phyloP scores from a whole-genome alignment of 352 stramenopile genomes.

The Phytopythium sindhum region DNA sequence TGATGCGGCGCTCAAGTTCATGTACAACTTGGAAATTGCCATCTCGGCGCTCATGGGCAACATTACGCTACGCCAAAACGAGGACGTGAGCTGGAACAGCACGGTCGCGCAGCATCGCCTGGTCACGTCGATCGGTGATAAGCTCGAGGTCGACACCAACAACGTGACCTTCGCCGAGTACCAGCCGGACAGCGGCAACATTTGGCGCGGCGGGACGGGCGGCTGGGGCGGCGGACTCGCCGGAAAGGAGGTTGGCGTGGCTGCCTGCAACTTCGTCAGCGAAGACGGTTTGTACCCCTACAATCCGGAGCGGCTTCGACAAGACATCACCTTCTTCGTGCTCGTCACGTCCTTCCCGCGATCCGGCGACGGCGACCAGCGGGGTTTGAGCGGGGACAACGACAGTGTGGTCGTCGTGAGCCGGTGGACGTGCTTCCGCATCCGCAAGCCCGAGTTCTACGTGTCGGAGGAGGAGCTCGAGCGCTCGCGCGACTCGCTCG shows the following conservation, averaged over 20 bases:
- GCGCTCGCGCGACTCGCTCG: conserved; percentile 16
- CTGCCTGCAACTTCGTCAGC: conserved; percentile 13
- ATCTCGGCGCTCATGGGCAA: conserved; percentile 34
- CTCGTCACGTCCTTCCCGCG: conserved; percentile 9
- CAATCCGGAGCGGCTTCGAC: conserved; percentile 4
- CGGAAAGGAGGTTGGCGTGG: conserved; percentile 24
- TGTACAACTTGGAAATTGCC: conserved; percentile 46
- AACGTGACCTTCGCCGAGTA: conserved; percentile 37
- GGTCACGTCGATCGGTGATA: conserved; percentile 22
- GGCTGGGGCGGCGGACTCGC: conserved; percentile 6
- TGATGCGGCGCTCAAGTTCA: conserved; percentile 39
- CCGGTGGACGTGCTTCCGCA: conserved; percentile 26
- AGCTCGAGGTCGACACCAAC: conserved; percentile 35
- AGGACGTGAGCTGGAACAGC: conserved; percentile 30
- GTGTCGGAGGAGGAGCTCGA: conserved; percentile 20
- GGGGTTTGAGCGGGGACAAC: not conserved
- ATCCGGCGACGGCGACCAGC: not conserved
- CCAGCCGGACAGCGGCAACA: conserved; percentile 14
- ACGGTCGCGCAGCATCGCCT: conserved; percentile 36
- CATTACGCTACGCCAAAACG: conserved; percentile 40
- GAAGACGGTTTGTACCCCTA: conserved; percentile 10
- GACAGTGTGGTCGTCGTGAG: conserved; percentile 22
- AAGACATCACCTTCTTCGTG: conserved; percentile 11
- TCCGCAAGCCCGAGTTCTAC: conserved; percentile 20
- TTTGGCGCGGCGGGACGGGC: conserved; percentile 1